Evolutionary conservation across 139 green algal species (phyloP).

Genomic region (Coccomyxa sp.): DNA sequence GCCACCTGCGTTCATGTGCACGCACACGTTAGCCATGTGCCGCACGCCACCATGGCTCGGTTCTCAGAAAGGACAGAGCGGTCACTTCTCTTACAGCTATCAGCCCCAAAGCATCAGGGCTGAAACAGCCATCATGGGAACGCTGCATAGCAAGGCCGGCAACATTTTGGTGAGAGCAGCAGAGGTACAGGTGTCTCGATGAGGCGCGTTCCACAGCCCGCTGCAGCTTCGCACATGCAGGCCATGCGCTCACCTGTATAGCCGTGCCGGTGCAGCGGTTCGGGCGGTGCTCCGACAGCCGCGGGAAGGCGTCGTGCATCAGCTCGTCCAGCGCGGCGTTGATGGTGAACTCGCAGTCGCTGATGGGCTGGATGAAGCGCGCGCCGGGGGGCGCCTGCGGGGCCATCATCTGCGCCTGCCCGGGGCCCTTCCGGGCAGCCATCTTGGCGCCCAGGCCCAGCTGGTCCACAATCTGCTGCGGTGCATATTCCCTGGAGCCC

Average conservation of each 20-base stretch:
- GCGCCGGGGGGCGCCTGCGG: slow-evolving; percentile 12
- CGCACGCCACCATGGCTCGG: too few species aligned
- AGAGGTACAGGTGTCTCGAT: too few species aligned
- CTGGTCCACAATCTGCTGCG: slow-evolving; percentile 62
- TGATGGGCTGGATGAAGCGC: slow-evolving; percentile 78
- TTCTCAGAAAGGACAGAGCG: too few species aligned
- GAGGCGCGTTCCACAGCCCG: too few species aligned
- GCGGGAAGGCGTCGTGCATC: slow-evolving; percentile 78
- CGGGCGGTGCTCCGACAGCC: slow-evolving; percentile 62
- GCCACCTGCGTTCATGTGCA: slow-evolving; percentile 71
- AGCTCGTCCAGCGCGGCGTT: slow-evolving; percentile 87
- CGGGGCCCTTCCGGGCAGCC: slow-evolving; percentile 7
- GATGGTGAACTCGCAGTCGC: slow-evolving; percentile 91
- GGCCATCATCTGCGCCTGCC: slow-evolving; percentile 8
- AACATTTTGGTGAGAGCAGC: too few species aligned
- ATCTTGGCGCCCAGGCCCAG: slow-evolving; percentile 54
- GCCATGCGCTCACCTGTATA: slow-evolving; percentile 51
- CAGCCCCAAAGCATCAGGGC: too few species aligned
- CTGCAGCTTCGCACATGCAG: too few species aligned
- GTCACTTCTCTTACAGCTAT: too few species aligned
- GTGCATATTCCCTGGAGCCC: slow-evolving; percentile 86
- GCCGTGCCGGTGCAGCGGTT: slow-evolving; percentile 89
- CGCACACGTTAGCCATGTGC: too few species aligned
- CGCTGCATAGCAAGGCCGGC: too few species aligned
- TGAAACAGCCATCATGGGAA: too few species aligned